Evolutionary conservation across 768 basidiomycete genomes (phyloP).

Genomic region (Sporobolomyces phaffii): DNA sequence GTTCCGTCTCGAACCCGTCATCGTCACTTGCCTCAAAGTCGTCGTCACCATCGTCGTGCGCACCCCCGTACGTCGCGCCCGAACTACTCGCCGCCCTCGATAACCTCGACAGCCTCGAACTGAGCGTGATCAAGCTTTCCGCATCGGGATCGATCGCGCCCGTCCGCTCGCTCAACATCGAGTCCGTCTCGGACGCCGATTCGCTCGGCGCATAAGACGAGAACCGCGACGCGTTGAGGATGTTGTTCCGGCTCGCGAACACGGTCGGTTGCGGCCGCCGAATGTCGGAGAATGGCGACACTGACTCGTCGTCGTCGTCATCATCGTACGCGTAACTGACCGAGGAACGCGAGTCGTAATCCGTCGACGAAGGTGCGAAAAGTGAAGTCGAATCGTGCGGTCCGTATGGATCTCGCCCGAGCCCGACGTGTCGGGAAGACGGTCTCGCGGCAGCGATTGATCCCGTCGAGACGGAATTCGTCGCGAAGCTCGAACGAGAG

Average conservation of each 20-base stretch:
- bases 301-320: slow-evolving; percentile 15
- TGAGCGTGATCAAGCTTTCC: neutral
- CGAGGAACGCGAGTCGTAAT: slow-evolving; percentile 16
- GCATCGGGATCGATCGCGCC: neutral
- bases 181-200: neutral
- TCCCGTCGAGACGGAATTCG: slow-evolving; percentile 33
- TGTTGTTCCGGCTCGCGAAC: slow-evolving; percentile 17
- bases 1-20: neutral
- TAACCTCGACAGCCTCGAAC: slow-evolving; percentile 8
- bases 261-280: slow-evolving; percentile 10
- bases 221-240: slow-evolving; percentile 8
- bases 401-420: neutral
- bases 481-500: slow-evolving; percentile 23
- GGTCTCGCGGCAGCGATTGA: neutral
- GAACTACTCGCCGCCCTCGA: slow-evolving; percentile 26
- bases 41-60: neutral
- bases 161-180: neutral
- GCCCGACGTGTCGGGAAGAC: neutral
- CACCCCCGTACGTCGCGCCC: slow-evolving; percentile 28
- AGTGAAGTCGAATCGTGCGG: neutral
- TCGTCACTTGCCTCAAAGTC: neutral
- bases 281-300: slow-evolving; percentile 33
- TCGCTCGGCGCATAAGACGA: neutral
- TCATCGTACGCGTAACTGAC: slow-evolving; percentile 13
- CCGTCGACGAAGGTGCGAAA: slow-evolving; percentile 2